These are phyloP conservation scores for Pythium scleroteichum DNA, from an alignment of 352 stramenopile species.

Conservation along the genomic window DNA sequence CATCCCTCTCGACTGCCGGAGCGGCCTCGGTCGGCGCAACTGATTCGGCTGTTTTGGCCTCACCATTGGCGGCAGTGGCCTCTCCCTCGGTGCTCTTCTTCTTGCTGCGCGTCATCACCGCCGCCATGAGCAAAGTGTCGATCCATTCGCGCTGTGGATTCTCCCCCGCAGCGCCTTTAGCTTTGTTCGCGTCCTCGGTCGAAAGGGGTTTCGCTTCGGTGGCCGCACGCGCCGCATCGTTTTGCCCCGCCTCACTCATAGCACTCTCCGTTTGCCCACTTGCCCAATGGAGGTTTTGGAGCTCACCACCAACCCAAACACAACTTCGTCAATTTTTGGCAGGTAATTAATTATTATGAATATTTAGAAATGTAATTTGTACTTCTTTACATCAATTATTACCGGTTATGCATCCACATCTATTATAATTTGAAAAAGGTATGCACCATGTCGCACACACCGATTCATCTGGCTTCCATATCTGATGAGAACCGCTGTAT, in stretches of 20 bases:
- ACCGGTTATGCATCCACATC: too few species aligned
- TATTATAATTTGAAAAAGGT: neutral
- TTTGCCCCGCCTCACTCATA: conserved; percentile 26
- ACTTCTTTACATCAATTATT: conserved; percentile 1
- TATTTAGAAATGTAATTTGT: neutral
- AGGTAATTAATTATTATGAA: conserved; percentile 6
- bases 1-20: neutral
- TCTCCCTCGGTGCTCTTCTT: conserved; percentile 25
- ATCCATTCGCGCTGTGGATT: conserved; percentile 78
- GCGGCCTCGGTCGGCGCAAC: neutral
- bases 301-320: conserved; percentile 21
- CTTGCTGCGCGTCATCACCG: conserved; percentile 72
- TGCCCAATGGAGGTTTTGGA: conserved; percentile 19
- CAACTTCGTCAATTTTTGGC: neutral
- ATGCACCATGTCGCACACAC: conserved; percentile 34
- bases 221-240: conserved; percentile 12
- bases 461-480: conserved; percentile 2
- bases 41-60: conserved; percentile 4
- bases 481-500: too few species aligned
- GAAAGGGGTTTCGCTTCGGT: conserved; percentile 23
- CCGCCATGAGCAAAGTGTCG: conserved; percentile 74
- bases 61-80: neutral
- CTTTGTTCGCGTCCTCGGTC: neutral
- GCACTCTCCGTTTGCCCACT: conserved; percentile 19
- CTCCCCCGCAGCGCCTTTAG: conserved; percentile 5